Evolutionary conservation across 805 yeast species (phyloP), one percentile per base, ranked within the genome.

Genomic region (Sungouiella thailandica): DNA sequence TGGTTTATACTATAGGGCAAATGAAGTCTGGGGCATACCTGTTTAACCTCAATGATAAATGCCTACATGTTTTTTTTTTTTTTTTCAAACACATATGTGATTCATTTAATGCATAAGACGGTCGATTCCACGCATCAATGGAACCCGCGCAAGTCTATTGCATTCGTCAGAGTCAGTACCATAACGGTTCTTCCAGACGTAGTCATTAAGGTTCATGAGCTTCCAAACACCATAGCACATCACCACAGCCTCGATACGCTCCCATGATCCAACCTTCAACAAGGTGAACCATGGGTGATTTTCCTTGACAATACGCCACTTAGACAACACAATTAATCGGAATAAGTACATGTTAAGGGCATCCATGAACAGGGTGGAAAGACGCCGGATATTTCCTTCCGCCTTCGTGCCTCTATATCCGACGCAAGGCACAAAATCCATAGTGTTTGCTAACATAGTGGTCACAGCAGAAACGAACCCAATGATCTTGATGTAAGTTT

Each of bases 281-380:
- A 39, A 10, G 22, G 43, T 51, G 41, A 65, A 58, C 38, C 47
- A 42, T 1, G 66, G 67, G 38, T 60, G 66, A 46, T 60, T 57
- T 15, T 60, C 68, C 44, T 64, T 65, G 22, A 52, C 36, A 22
- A 61, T 62, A 25, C 72, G 51, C 72, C 72, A 65, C 41, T 64
- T 65, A 8, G 65, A 60, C 19, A 65, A 39, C n/a, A 64, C 39
- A 2, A 64, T 52, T 32, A 64, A 43, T 32, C 62, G 49, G 28
- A 59, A 40, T 20, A 65, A 45, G 41, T 65, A 64, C 30, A 58
- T 35, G 41, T 55, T 59, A 36, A 63, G 34, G 4, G 43, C 55
- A 24, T 62, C 49, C 36, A 60, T 39, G 34, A 59, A 56, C 2
- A 36, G 16, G 31, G 53, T 52, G 13, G 52, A 45, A 17, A 64